Evolutionary conservation across 495 filamentous ascomycete genomes (phyloP).

Genomic region (Penicillium subrubescens): DNA sequence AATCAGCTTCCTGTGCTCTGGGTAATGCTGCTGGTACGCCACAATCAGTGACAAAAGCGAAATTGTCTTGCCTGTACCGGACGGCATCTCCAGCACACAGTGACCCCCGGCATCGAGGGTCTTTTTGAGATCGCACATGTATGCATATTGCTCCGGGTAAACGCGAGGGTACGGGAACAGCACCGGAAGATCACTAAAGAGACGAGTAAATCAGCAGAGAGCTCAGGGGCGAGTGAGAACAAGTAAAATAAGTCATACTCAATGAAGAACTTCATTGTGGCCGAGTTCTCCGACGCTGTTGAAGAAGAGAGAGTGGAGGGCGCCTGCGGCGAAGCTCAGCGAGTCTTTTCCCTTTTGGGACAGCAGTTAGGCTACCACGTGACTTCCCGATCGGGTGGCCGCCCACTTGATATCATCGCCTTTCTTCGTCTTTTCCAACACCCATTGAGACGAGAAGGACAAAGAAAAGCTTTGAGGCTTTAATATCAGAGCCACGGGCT

Average conservation of each 20-base stretch:
- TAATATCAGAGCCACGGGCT: neutral
- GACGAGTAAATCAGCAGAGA: conserved; percentile 9
- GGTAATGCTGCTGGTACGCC: conserved; percentile 90
- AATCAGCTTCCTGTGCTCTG: conserved; percentile 90
- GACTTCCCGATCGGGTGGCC: conserved; percentile 39
- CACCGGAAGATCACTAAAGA: conserved; percentile 78
- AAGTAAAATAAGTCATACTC: conserved; percentile 53
- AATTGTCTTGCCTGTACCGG: conserved; percentile 98
- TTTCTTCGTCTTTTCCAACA: conserved; percentile 7
- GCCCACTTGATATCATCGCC: conserved; percentile 21
- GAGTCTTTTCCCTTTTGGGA: conserved; percentile 40
- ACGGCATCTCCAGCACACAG: conserved; percentile 99
- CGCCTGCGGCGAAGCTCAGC: conserved; percentile 7
- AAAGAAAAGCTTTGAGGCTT: neutral
- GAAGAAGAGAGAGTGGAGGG: conserved; percentile 13
- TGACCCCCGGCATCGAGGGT: conserved; percentile 94
- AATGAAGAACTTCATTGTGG: conserved; percentile 94
- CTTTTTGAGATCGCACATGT: conserved; percentile 98
- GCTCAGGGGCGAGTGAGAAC: neutral
- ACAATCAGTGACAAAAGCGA: conserved; percentile 94
- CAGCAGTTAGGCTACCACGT: conserved; percentile 47
- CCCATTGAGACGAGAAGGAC: conserved; percentile 12
- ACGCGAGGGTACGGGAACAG: conserved; percentile 97
- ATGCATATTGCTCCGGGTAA: conserved; percentile 98
- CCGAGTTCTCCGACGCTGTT: conserved; percentile 28